Evolutionary conservation across 495 filamentous ascomycete species (phyloP), one percentile per base, ranked within the genome.

Genomic region (Clohesyomyces aquaticus): DNA sequence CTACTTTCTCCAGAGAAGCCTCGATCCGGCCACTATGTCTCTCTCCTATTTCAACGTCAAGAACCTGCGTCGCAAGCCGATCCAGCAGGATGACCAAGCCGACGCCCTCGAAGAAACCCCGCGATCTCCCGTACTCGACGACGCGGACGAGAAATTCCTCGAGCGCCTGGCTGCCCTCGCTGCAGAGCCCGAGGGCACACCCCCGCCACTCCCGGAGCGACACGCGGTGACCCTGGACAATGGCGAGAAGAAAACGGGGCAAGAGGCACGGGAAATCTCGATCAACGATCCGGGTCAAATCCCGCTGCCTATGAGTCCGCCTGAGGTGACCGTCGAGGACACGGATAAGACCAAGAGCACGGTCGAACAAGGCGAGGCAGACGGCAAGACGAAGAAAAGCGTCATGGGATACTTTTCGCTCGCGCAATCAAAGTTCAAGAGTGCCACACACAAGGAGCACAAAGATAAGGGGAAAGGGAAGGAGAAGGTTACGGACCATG

Each of bases 61-160:
- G 51, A 67, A 67, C 14, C 48, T 68, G n/a, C 54, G 63, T 16
- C 68, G 67, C 47, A 61, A 72, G 51, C 63, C 69, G 26, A 68
- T 73, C 47, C 61, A 71, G 51, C 29, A 35, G 4, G 58, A 60
- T 49, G 1, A 57, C 48, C 43, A 14, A 4, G 29, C 38, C 10
- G 46, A 48, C 4, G 46, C 59, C n/a, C 28, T 56, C 62, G 63
- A 66, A 66, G 70, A 65, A 58, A 28, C 67, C 57, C 48, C 61
- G 54, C 19, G 67, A 56, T 53, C 63, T 0, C 74, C 73, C 9
- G 70, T 78, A 26, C 65, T 78, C 35, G 74, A 73, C 22, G 71
- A 73, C 21, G 75, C 73, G 35, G 76, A 78, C 52, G 71, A 77
- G 63, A 43, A 68, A 58, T 76, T 77, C 58, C 73, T 78, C 53